Conservation (phyloP, 2,329 filamentous ascomycete genomes). For the Plenodomus biglobosus region DNA sequence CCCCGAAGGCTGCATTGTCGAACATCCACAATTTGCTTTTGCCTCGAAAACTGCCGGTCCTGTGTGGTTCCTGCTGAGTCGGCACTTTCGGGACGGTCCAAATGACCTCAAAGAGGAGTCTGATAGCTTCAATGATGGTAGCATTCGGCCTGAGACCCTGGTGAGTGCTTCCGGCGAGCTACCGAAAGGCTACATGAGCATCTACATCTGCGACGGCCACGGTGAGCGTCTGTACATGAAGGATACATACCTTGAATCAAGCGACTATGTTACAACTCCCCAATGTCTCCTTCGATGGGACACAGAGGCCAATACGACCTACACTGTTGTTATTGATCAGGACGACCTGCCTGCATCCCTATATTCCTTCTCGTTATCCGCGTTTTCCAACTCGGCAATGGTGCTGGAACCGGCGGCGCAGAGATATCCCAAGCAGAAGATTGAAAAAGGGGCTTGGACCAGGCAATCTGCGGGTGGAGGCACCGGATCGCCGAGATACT, state of each 20-base stretch:
- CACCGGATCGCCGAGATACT: conserved; percentile 72
- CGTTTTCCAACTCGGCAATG: conserved; percentile 70
- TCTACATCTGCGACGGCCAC: conserved; percentile 74
- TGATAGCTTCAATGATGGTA: conserved; percentile 37
- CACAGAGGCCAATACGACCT: conserved; percentile 53
- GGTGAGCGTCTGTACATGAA: conserved; percentile 74
- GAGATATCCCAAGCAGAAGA: conserved; percentile 60
- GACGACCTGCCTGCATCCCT: conserved; percentile 71
- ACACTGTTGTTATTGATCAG: conserved; percentile 73
- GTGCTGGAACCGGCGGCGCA: conserved; percentile 63
- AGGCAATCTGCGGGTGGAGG: conserved; percentile 81
- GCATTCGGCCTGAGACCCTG: conserved; percentile 24
- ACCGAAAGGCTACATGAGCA: conserved; percentile 75
- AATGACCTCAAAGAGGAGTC: conserved; percentile 41
- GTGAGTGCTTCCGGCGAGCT: conserved; percentile 31
- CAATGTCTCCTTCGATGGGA: conserved; percentile 83
- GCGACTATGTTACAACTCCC: conserved; percentile 90
- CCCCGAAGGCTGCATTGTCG: conserved; percentile 72
- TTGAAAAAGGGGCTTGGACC: conserved; percentile 70
- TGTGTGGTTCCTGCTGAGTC: conserved; percentile 82
- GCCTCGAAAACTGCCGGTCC: conserved; percentile 57
- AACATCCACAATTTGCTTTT: conserved; percentile 63
- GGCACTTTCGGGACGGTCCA: conserved; percentile 71
- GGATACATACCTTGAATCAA: conserved; percentile 70
- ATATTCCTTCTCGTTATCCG: conserved; percentile 85